Evolutionary conservation across 129 eudicot species (phyloP).

Genomic region (Centaurea solstitialis): DNA sequence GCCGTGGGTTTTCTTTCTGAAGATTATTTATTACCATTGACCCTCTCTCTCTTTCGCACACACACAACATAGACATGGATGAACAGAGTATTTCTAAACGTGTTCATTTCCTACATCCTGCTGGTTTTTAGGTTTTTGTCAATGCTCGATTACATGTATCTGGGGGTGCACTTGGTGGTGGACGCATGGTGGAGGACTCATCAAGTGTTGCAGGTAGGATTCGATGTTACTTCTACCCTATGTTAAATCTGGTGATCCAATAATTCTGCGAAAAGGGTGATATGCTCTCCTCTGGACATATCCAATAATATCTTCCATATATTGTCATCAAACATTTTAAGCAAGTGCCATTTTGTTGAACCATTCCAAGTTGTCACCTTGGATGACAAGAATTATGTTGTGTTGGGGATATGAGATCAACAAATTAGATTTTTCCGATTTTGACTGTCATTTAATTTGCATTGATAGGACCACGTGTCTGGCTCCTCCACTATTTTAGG

Average conservation of each 20-base stretch:
- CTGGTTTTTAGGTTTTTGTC: slow-evolving; percentile 74
- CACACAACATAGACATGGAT: background rate
- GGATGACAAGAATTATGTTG: background rate
- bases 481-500: background rate
- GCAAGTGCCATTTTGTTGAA: slow-evolving; percentile 3
- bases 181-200: slow-evolving; percentile 99
- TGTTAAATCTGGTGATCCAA: background rate
- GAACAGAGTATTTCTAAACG: slow-evolving; percentile 1
- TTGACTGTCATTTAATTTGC: slow-evolving; percentile 6
- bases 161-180: slow-evolving; percentile 99
- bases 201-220: slow-evolving; percentile 91
- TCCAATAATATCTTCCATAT: background rate
- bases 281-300: background rate
- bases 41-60: background rate
- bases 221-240: slow-evolving; percentile 6
- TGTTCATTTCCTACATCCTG: background rate
- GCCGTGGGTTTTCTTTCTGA: slow-evolving; percentile 55
- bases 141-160: slow-evolving; percentile 98
- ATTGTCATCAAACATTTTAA: background rate
- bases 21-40: background rate
- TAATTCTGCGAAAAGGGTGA: background rate
- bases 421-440: background rate
- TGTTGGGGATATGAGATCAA: slow-evolving; percentile 9
- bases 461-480: background rate
- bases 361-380: background rate